Evolutionary conservation across 2,329 filamentous ascomycete genomes (phyloP), one percentile per base, ranked within the genome.

Genomic region (Cladosporium sp.): DNA sequence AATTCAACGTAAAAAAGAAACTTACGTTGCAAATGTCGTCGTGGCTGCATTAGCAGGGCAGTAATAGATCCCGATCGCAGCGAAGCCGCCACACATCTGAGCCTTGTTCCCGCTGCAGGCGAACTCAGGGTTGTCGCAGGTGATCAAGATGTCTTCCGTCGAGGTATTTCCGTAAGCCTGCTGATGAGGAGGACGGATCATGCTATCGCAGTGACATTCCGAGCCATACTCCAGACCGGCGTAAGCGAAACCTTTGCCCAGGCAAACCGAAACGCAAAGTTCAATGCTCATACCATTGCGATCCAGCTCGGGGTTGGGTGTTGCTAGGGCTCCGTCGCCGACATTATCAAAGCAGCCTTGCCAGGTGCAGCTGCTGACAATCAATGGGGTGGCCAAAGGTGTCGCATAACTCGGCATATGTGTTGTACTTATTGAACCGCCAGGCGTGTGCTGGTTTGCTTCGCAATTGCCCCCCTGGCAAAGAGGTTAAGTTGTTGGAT

Each of bases 171-270:
- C 43, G 17, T 37, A 47, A 7, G 13, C 43, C 15, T 6, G 43
- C 13, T 8, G 13, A n/a, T 47, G 43, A n/a, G 32, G 13, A 6
- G 32, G 20, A 9, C 13, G 11, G 2, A 47, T 47, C 3, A 3
- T 7, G 12, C n/a, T 32, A 38, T 29, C 62, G 54, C 65, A 68
- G 55, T 58, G 66, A 51, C 64, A 66, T 54, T 68, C 57, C 8
- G 52, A 54, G n/a, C 54, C 53, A 54, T 63, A 68, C 51, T 68
- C 65, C 1, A 64, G 47, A 17, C 64, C 66, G 43, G 62, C 63
- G 53, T 64, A 65, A 19, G 56, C 54, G 49, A 58, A 68, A 11
- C 60, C 56, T n/a, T 24, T 18, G 7, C 43, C 17, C 11, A 47
- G 34, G 17, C 43, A 47, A 3, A 37, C 32, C 15, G n/a, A n/a